Evolutionary conservation across 441 rosid genomes (phyloP), one percentile per base, ranked within the genome.

Genomic region (Corymbia calophylla): DNA sequence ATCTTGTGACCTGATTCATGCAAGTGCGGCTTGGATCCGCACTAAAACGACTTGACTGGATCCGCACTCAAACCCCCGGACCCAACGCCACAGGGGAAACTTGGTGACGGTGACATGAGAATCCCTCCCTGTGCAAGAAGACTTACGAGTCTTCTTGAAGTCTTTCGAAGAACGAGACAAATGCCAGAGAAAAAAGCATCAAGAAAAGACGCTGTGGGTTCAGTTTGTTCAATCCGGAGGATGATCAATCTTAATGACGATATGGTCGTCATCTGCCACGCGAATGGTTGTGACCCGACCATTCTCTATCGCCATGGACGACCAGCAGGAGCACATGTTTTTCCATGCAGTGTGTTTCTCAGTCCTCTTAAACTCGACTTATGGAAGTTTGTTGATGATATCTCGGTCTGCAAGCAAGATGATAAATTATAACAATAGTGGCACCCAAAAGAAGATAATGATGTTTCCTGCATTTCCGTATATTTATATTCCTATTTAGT

Each of bases 21-120:
- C n/a, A 58, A 58, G 62, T 25, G n/a, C 5, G 13, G n/a, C 62
- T 58, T 4, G n/a, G 62, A 0, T 58, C 62, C 5, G n/a, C 62
- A 25, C 62, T 58, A 58, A 25, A 23, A 58, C 4, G 6, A 5
- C 1, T 14, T 39, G 44, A 39, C 44, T 39, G 44, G 44, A 39
- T 39, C 44, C 44, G 44, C 44, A 39, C 44, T 39, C 44, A 39
- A 39, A 39, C 44, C 44, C 44, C 44, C 44, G 0, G 68, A 9
- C 60, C 60, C 11, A 1, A 55, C 0, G 62, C 6, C 14, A 39
- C 44, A 39, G 44, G 23, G 14, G 39, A 3, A 9, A n/a, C 6
- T 9, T 23, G 62, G n/a, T 58, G n/a, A 58, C 0, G n/a, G 6
- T 0, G n/a, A 58, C 62, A 10, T 6, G n/a, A 58, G 62, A 58